A percentile compares a stretch with the other conserved stretches of the same genome.
phyloP scores from a whole-genome alignment of 768 basidiomycete genomes.

The Boletus vermiculosoides region DNA sequence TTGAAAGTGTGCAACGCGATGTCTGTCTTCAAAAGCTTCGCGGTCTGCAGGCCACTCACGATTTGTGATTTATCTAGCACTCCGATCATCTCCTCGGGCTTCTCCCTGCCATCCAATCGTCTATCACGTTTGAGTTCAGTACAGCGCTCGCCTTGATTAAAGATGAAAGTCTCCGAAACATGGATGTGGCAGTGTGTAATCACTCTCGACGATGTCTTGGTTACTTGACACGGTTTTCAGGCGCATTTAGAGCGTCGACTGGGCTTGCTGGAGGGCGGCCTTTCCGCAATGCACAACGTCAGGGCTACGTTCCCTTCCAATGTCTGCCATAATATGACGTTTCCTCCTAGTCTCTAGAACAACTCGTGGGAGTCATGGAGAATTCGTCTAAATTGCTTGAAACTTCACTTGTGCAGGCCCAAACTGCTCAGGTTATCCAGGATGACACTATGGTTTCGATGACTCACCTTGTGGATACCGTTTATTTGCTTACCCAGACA shows the following conservation, averaged over 20 bases:
- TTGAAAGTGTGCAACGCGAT: constrained; percentile 24
- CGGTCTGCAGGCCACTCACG: not conserved
- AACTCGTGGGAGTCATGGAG: constrained; percentile 14
- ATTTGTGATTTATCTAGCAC: constrained; percentile 18
- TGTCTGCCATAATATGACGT: constrained; percentile 16
- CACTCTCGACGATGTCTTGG: not conserved
- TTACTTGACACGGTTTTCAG: constrained; percentile 21
- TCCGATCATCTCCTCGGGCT: constrained; percentile 28
- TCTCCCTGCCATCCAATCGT: constrained; percentile 22
- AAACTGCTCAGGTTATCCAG: constrained; percentile 37
- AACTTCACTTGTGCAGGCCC: constrained; percentile 31
- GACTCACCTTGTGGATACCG: constrained; percentile 32
- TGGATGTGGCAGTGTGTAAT: constrained; percentile 24
- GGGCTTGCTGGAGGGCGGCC: constrained; percentile 22
- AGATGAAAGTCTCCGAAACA: constrained; percentile 29
- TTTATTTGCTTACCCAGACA: constrained; percentile 39
- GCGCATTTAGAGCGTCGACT: constrained; percentile 31
- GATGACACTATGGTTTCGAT: constrained; percentile 37
- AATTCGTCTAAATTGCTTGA: constrained; percentile 33
- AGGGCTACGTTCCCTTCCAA: constrained; percentile 10
- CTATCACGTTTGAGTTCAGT: constrained; percentile 25
- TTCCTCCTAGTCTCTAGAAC: constrained; percentile 19
- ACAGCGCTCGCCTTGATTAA: constrained; percentile 28
- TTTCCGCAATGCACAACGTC: constrained; percentile 35
- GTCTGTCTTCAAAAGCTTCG: constrained; percentile 13